phyloP scores from a whole-genome alignment of 2,329 filamentous ascomycete genomes.

The Dothiorella sarmentorum region DNA sequence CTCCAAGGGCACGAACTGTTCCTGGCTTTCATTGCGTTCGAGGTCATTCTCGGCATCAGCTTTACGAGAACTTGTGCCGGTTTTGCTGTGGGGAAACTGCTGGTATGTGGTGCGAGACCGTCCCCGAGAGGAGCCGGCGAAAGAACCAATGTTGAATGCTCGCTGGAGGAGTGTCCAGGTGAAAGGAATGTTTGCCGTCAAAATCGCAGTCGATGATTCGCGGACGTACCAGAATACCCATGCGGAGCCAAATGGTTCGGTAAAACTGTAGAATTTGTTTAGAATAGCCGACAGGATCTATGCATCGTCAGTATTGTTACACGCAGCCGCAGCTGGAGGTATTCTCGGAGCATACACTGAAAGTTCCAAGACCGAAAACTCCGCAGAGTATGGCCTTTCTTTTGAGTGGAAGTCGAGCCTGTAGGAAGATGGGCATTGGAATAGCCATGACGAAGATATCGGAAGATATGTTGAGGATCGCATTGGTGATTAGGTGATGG shows the following conservation, averaged over 20 bases:
- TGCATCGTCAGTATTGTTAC: not conserved
- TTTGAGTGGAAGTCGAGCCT: constrained; percentile 40
- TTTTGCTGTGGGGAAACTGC: constrained; percentile 3
- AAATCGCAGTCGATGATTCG: constrained; percentile 57
- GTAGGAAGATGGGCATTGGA: constrained; percentile 46
- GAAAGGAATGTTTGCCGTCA: constrained; percentile 60
- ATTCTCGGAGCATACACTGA: constrained; percentile 16
- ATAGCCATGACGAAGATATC: constrained; percentile 46
- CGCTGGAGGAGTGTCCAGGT: constrained; percentile 56
- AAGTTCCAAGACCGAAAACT: constrained; percentile 54
- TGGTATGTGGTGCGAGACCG: constrained; percentile 8
- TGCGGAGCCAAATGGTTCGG: constrained; percentile 51
- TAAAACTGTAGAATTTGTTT: constrained; percentile 62
- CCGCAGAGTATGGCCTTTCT: constrained; percentile 54
- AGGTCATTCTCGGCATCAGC: not conserved
- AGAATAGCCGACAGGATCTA: constrained; percentile 43
- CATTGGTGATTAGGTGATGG: constrained; percentile 39
- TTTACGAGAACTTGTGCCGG: not conserved
- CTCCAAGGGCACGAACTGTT: constrained; percentile 8
- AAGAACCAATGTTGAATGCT: constrained; percentile 38
- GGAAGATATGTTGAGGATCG: constrained; percentile 45
- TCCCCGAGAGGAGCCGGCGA: constrained; percentile 20
- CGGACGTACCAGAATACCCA: constrained; percentile 60
- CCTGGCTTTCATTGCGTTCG: constrained; percentile 1
- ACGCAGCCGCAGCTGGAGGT: too few species aligned